Conservation (phyloP, 2,329 filamentous ascomycete species). For the Aspergillus sp. region DNA sequence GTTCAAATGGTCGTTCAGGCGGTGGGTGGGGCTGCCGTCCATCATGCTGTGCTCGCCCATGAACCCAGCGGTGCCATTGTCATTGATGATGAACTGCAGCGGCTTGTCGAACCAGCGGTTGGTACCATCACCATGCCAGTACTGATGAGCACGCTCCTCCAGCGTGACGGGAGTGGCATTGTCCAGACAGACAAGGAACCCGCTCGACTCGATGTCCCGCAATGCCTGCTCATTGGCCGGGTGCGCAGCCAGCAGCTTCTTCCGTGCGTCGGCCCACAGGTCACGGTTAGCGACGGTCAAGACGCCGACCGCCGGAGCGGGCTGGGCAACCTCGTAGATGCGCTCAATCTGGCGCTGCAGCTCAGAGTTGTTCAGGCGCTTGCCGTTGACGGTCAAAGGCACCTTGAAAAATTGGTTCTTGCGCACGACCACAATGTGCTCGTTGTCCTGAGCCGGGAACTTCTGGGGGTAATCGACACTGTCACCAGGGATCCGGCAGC, state of each 20-base stretch:
- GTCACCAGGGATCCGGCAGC: constrained; percentile 78
- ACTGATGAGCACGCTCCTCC: constrained; percentile 91
- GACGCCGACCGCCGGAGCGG: constrained; percentile 73
- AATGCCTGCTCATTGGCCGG: constrained; percentile 76
- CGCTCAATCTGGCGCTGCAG: constrained; percentile 85
- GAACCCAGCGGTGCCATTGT: constrained; percentile 96
- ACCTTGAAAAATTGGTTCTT: constrained; percentile 99
- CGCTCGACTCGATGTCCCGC: constrained; percentile 80
- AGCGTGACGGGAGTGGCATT: constrained; percentile 88
- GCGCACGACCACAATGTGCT: constrained; percentile 85
- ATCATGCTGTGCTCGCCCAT: constrained; percentile 99
- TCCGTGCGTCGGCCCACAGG: constrained; percentile 82
- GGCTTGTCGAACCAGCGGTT: constrained; percentile 99
- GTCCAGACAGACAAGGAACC: constrained; percentile 91
- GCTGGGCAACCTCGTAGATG: constrained; percentile 76
- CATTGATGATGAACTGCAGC: constrained; percentile 94
- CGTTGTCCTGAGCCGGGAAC: constrained; percentile 71
- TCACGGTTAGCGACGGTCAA: constrained; percentile 93
- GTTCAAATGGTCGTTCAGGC: constrained; percentile 92
- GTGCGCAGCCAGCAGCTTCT: constrained; percentile 73
- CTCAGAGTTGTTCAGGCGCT: constrained; percentile 84
- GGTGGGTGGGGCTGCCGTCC: constrained; percentile 97
- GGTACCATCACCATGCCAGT: constrained; percentile 95
- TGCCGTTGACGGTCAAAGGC: constrained; percentile 74
- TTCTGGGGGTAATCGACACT: constrained; percentile 83